Conservation (phyloP, 179 eudicot genomes). For the Spergularia azorica region DNA sequence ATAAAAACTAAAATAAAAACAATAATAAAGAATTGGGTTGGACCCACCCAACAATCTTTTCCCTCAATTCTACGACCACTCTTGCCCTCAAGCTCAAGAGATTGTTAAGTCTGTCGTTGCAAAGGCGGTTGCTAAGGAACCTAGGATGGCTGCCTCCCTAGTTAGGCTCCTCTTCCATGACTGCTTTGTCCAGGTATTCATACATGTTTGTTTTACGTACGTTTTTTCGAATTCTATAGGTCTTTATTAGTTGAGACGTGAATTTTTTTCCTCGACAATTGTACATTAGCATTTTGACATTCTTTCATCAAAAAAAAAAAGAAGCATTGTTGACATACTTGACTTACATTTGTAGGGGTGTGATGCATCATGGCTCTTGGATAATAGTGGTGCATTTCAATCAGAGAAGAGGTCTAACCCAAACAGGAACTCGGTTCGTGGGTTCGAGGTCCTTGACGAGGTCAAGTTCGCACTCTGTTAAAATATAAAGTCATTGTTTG, state of each 20-base stretch:
- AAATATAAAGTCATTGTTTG: too few species aligned
- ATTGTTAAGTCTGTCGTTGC: conserved; percentile 68
- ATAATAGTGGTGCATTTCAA: conserved; percentile 52
- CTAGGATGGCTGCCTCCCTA: conserved; percentile 84
- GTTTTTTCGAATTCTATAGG: too few species aligned
- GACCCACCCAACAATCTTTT: too few species aligned
- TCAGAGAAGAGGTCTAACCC: conserved; percentile 74
- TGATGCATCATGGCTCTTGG: conserved; percentile 80
- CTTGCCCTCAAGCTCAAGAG: conserved; percentile 64
- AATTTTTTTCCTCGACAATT: not conserved
- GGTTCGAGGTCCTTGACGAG: conserved; percentile 76
- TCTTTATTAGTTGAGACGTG: not conserved
- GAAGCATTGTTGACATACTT: too few species aligned
- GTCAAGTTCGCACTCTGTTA: conserved; percentile 52
- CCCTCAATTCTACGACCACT: conserved; percentile 72
- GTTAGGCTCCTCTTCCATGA: conserved; percentile 79
- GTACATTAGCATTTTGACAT: too few species aligned
- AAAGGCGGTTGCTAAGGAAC: conserved; percentile 67
- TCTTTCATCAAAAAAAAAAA: too few species aligned
- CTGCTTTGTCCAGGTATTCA: conserved; percentile 87
- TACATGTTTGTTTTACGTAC: not conserved
- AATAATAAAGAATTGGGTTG: too few species aligned
- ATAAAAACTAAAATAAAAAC: too few species aligned
- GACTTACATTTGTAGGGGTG: conserved; percentile 75
- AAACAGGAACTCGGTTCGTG: conserved; percentile 75